Conservation (phyloP, 495 filamentous ascomycete genomes). For the Lentithecium fluviatile region DNA sequence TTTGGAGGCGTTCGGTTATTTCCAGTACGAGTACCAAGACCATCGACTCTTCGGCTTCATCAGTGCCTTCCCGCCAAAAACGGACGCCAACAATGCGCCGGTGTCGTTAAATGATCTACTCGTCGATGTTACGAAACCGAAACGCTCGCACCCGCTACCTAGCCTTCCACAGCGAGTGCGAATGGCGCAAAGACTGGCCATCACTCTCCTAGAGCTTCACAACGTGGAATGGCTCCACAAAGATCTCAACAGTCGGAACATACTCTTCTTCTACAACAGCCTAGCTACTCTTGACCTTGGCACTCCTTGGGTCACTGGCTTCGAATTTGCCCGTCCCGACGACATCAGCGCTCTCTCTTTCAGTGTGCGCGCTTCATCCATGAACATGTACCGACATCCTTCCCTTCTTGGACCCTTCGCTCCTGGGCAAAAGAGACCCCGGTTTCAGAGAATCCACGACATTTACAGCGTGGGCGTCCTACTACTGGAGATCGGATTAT, state of each 20-base stretch:
- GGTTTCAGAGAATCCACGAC: constrained; percentile 50
- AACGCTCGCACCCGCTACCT: neutral
- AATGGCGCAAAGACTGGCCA: neutral
- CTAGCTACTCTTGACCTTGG: neutral
- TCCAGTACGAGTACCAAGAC: neutral
- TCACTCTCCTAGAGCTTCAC: neutral
- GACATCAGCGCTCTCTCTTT: constrained; percentile 2
- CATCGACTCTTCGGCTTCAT: neutral
- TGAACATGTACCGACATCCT: constrained; percentile 58
- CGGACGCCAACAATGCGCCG: neutral
- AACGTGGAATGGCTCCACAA: neutral
- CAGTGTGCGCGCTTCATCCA: constrained; percentile 47
- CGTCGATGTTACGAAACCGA: neutral
- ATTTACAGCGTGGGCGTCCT: constrained; percentile 63
- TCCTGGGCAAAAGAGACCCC: constrained; percentile 49
- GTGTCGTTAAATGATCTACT: neutral
- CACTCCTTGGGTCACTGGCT: neutral
- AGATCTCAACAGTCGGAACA: neutral
- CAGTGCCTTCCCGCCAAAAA: neutral
- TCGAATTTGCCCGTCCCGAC: neutral
- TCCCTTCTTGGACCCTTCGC: constrained; percentile 45
- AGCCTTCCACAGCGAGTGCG: neutral
- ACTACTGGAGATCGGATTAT: constrained; percentile 60
- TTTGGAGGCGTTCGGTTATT: neutral
- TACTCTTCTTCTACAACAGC: neutral